Evolutionary conservation across 768 basidiomycete genomes (phyloP), one percentile per base, ranked within the genome.

Genomic region (Termitomyces sp.): DNA sequence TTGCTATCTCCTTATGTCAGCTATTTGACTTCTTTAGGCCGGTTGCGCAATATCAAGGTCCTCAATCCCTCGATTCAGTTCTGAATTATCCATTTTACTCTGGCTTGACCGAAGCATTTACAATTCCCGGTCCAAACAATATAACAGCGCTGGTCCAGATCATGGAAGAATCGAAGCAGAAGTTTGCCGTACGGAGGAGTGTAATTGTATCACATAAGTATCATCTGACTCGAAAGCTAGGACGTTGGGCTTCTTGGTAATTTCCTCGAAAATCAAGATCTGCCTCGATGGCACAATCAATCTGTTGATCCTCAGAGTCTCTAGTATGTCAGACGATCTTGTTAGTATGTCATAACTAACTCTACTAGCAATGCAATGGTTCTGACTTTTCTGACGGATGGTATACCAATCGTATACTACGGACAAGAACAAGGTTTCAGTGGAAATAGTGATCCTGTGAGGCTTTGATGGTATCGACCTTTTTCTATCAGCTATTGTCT

Each of bases 391-490:
- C 84, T 91, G 82, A 81, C 81, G 50, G 90, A 91, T 58, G 89
- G 90, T n/a, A 89, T 90, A 62, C 90, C 90, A 0, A 84, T 92
- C 58, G 81, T 90, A 12, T 92, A 92, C 68, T 89, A 90, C 59
- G 90, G 90, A 1, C 88, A 89, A 70, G 90, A 92, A 64, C 90
- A 91, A 67, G 73, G 77, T 41, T 86, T 88, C 68, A 73, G 71
- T 55, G 90, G 90, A 34, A 73, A 71, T 64, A 71, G 68, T 8
- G 89, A 92, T 64, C 90, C 90, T 36, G 86, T 88, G 68, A 63
- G 79, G 64, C 31, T 39, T 24, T 56, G 12, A 20, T 22, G 20
- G 31, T 37, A 31, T 29, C 26, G 60, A 54, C 28, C 24, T 28
- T 51, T 37, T 48, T 51, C 52, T 50, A 16, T 55, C 33, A 48